Evolutionary conservation across 2,329 filamentous ascomycete genomes (phyloP).

Genomic region (Orbilia javanica): DNA sequence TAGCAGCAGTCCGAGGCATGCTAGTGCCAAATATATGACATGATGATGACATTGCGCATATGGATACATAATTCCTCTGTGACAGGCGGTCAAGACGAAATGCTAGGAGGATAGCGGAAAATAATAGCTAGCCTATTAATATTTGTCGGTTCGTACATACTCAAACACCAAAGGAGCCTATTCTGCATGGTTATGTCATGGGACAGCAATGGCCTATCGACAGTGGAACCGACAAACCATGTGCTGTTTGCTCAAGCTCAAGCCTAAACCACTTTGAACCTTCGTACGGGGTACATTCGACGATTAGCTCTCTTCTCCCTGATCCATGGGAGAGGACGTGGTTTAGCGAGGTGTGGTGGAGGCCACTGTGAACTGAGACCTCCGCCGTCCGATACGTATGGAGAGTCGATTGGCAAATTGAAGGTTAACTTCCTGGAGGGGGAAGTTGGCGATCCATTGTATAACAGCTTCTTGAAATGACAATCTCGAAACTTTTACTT

Average conservation of each 20-base stretch:
- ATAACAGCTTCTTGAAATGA: constrained; percentile 21
- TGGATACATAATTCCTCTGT: not conserved
- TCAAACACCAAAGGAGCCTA: not conserved
- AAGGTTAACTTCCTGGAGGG: not conserved
- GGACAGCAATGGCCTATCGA: constrained; percentile 24
- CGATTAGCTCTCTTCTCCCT: constrained; percentile 19
- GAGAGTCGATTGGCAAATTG: not conserved
- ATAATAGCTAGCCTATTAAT: constrained; percentile 13
- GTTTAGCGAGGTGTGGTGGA: constrained; percentile 47
- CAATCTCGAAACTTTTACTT: not conserved
- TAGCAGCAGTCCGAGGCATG: constrained; percentile 41
- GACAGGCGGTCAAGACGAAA: not conserved
- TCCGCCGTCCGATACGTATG: not conserved
- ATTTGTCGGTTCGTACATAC: constrained; percentile 17
- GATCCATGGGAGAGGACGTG: constrained; percentile 28
- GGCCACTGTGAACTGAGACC: not conserved
- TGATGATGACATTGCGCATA: constrained; percentile 54
- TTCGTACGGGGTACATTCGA: constrained; percentile 1
- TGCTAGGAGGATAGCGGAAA: constrained; percentile 21
- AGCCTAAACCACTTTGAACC: constrained; percentile 11
- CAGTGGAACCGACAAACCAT: constrained; percentile 11
- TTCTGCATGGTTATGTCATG: constrained; percentile 54
- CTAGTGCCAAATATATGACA: constrained; percentile 53
- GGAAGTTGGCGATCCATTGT: constrained; percentile 29
- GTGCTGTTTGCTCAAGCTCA: constrained; percentile 31